These are phyloP conservation scores for Middelhovenomyces tepae DNA, from an alignment of 805 yeast genomes.

Conservation along the genomic window DNA sequence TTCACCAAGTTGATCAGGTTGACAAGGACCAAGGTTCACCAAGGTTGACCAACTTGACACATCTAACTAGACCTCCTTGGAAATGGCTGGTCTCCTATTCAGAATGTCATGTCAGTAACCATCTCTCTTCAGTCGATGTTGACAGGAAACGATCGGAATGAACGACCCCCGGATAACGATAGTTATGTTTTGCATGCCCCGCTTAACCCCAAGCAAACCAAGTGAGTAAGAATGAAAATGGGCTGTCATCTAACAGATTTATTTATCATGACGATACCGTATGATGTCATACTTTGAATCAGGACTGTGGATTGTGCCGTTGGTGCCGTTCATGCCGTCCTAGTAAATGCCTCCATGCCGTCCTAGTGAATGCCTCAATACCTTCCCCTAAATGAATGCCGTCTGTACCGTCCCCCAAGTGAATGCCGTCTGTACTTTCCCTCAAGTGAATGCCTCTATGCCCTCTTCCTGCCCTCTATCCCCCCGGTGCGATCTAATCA, in stretches of 20 bases:
- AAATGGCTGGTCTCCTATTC: conserved; percentile 59
- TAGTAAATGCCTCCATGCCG: no score
- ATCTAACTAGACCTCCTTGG: conserved; percentile 57
- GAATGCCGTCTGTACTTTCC: no score
- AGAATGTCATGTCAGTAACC: conserved; percentile 29
- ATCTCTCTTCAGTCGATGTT: conserved; percentile 62
- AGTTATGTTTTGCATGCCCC: conserved; percentile 47
- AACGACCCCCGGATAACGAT: conserved; percentile 52
- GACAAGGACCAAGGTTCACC: no score
- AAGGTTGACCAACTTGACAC: no score
- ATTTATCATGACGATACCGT: conserved; percentile 51
- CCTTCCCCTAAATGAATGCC: no score
- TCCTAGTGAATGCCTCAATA: no score
- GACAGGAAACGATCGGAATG: conserved; percentile 35
- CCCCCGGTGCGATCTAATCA: no score
- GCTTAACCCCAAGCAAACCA: conserved; percentile 39
- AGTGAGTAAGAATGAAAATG: conserved; percentile 12
- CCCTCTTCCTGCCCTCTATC: no score
- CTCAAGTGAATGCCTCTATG: no score
- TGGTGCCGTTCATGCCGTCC: no score
- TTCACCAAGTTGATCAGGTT: no score
- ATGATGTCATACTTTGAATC: conserved; percentile 6
- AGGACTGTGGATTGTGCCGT: neutral
- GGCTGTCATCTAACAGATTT: conserved; percentile 14
- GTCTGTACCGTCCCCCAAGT: no score